A percentile compares a stretch with the other conserved stretches of the same genome.
These are phyloP conservation scores for Citrus glauca DNA, from an alignment of 345 rosid genomes.

Conservation along the genomic window DNA sequence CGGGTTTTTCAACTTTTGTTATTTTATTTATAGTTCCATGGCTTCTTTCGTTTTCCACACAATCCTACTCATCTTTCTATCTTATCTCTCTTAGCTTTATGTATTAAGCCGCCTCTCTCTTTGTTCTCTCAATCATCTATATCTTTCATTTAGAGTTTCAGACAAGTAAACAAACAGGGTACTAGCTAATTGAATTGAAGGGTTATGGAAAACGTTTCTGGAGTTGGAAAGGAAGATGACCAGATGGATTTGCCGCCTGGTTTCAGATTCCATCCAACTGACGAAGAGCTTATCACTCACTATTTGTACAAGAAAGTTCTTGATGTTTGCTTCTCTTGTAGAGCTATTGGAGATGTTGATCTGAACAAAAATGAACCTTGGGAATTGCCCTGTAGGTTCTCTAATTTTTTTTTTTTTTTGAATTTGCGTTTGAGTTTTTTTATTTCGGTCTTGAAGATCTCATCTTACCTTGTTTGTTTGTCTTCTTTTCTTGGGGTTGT, in stretches of 20 bases:
- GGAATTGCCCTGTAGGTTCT: constrained; percentile 81
- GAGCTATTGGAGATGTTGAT: constrained; percentile 90
- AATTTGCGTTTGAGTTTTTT: background rate
- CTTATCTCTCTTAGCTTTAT: constrained; percentile 30
- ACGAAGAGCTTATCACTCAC: constrained; percentile 90
- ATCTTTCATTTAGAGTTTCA: background rate
- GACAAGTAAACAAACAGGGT: constrained; percentile 21
- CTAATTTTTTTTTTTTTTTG: background rate
- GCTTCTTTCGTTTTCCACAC: constrained; percentile 28
- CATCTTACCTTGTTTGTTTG: background rate
- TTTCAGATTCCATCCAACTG: constrained; percentile 89
- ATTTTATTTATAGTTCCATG: constrained; percentile 22
- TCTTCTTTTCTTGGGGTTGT: background rate
- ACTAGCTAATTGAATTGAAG: constrained; percentile 16
- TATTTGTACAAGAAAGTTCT: constrained; percentile 70
- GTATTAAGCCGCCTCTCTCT: constrained; percentile 12
- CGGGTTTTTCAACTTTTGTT: constrained; percentile 25
- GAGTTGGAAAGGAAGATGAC: constrained; percentile 52
- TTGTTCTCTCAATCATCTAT: constrained; percentile 9
- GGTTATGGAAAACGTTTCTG: constrained; percentile 41
- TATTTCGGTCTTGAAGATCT: background rate
- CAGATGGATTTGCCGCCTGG: constrained; percentile 89
- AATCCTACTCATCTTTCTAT: constrained; percentile 6
- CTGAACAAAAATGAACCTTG: constrained; percentile 97
- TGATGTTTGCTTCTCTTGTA: constrained; percentile 48